Percentiles rank a stretch among this genome's conserved stretches.
Conservation (phyloP, 1,139 yeast genomes). For the Geotrichum armillariae region DNA sequence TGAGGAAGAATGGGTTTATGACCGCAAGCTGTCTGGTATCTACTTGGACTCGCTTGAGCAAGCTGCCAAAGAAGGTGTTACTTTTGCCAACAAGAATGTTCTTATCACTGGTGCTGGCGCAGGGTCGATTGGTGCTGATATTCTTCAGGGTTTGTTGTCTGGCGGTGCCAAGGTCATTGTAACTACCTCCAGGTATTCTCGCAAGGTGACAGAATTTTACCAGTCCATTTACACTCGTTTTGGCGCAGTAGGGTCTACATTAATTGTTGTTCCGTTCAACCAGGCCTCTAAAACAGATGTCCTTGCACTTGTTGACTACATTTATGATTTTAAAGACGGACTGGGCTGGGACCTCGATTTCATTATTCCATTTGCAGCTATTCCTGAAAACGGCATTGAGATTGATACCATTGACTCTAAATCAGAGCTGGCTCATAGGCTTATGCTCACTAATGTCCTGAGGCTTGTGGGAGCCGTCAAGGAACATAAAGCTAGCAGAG, state of each 20-base stretch:
- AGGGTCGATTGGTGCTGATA: conserved; percentile 97
- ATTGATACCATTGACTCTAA: conserved; percentile 88
- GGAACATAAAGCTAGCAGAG: conserved; percentile 70
- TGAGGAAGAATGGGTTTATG: conserved; percentile 81
- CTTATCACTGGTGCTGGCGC: conserved; percentile 98
- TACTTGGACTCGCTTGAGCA: conserved; percentile 89
- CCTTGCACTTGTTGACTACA: conserved; percentile 77
- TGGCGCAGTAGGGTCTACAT: conserved; percentile 89
- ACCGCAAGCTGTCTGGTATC: conserved; percentile 69
- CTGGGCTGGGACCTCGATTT: conserved; percentile 98
- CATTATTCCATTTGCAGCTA: conserved; percentile 92
- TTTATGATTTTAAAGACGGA: conserved; percentile 88
- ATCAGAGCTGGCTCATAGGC: conserved; percentile 97
- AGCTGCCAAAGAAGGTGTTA: conserved; percentile 88
- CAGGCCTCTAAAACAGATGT: conserved; percentile 97
- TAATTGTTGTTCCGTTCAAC: conserved; percentile 96
- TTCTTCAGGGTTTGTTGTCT: conserved; percentile 87
- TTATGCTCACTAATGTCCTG: conserved; percentile 93
- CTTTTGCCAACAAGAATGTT: conserved; percentile 86
- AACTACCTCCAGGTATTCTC: conserved; percentile 93
- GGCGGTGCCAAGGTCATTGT: conserved; percentile 99
- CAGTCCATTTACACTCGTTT: conserved; percentile 89
- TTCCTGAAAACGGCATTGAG: conserved; percentile 98
- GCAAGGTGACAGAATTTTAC: conserved; percentile 92
- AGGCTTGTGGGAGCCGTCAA: conserved; percentile 91